These are phyloP conservation scores for Paraconiothyrium brasiliense DNA, from an alignment of 2,329 filamentous ascomycete genomes.

Conservation along the genomic window DNA sequence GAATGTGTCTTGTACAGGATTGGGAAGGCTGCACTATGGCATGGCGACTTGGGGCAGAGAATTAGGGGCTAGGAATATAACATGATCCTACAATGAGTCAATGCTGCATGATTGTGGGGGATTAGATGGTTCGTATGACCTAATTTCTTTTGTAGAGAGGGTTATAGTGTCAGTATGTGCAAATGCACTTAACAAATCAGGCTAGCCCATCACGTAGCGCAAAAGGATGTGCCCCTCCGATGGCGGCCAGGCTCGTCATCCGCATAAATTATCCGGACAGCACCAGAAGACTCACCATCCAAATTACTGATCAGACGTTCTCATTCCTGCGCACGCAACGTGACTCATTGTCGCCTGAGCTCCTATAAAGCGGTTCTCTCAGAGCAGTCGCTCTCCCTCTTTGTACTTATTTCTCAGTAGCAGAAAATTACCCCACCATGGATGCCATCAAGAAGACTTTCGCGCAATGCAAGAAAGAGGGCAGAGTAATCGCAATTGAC, in stretches of 20 bases:
- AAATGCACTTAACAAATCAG: not conserved
- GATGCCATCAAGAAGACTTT: slow-evolving; percentile 61
- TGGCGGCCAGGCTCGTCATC: slow-evolving; percentile 13
- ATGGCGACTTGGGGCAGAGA: too few species aligned
- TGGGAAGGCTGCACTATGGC: too few species aligned
- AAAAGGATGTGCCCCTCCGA: slow-evolving; percentile 4
- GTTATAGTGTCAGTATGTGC: not conserved
- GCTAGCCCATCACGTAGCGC: not conserved
- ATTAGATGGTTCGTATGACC: not conserved
- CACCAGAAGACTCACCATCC: slow-evolving; percentile 17
- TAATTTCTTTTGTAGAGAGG: not conserved
- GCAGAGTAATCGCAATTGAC: slow-evolving; percentile 45
- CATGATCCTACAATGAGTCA: not conserved
- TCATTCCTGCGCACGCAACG: slow-evolving; percentile 1
- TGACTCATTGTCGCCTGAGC: slow-evolving; percentile 17
- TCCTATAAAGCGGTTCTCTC: slow-evolving; percentile 10
- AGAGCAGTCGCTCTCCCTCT: slow-evolving; percentile 4
- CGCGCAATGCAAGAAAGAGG: slow-evolving; percentile 61
- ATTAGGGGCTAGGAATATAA: not conserved
- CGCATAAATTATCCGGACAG: slow-evolving; percentile 21
- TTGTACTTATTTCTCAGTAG: not conserved
- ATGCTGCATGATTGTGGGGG: not conserved
- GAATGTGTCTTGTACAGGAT: too few species aligned
- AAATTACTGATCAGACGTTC: not conserved
- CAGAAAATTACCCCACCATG: slow-evolving; percentile 45